Base-by-base conservation (phyloP, 495 filamentous ascomycete species). In the Penicillium chermesinum region DNA sequence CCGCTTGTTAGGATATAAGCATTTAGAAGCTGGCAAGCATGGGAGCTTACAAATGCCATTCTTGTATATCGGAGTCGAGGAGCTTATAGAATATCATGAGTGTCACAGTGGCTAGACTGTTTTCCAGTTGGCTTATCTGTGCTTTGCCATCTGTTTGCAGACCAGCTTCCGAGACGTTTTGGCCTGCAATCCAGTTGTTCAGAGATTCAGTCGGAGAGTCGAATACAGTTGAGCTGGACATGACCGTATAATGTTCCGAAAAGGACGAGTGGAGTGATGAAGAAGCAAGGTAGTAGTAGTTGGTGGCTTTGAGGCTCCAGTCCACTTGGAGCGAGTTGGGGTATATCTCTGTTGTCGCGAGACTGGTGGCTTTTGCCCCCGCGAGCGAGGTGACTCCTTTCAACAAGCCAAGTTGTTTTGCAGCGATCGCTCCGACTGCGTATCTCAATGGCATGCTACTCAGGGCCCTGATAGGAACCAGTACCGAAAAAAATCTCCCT, bases 301-400 rank as follows among this genome's bases (percentile, higher is more conserved):
- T 72, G 19, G 63, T 62, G 13, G 63, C 67, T 39, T 74, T 74
- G 21, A 70, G 56, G 20, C 62, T 64, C 71, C 71, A 74, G 32
- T 74, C 69, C 3, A 65, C 63, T 14, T 66, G 51, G 9, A 50
- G 45, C 0, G 64, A 42, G 48, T 70, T 71, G 7, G 67, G 68
- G 39, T 74, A 74, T 6, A 44, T 53, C 49, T 74, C 63, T 15
- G 63, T 70, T 0, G 55, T 68, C 3, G 69, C 62, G 16, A 65
- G 62, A 17, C 58, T 69, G 3, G 63, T 64, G 16, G 58, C 60
- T 44, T 69, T 60, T 7, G 62, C 57, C 1, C 38, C 52, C 1
- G 36, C 44, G 14, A 48, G 32, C 8, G 44, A 40, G 22, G 57
- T 69, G 19, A 50, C 52, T 0, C 71, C 71, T 42, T 71, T 71